Base-by-base conservation (phyloP, 1,284 basidiomycete species). In the Coniferiporia sulphurascens region DNA sequence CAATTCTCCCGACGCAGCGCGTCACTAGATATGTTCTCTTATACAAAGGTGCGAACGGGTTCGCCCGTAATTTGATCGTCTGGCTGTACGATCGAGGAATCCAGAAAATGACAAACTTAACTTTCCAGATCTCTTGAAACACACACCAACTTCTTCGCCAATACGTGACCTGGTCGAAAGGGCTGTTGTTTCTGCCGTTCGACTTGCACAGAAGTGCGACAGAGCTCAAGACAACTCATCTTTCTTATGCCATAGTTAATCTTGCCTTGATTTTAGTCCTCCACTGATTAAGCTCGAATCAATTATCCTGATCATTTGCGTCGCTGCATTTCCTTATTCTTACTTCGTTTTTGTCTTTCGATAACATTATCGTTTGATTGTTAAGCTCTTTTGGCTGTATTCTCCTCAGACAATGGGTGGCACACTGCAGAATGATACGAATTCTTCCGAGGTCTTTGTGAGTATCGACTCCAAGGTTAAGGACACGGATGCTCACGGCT, bases 1-100 rank as follows among this genome's bases (percentile, higher is more conserved):
- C 84, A 3, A 89, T 89, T 62, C 73, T 85, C 62, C 86, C 86
- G 19, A 83, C 83, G 13, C 86, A 89, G 71, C 73, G 86, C 55
- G 79, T 87, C 22, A 84, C 82, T 76, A 77, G 86, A 65, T 89
- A 89, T 70, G 84, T 85, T 9, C 65, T 89, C 54, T 73, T 87
- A 50, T 89, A 83, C 65, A 77, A 77, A 73, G 85, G 86, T 86
- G 59, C 56, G 78, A 73, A 8, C 41, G 19, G 49, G 51, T 50
- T 61, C 35, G 54, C 56, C 13, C 15, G 19, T n/a, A 52, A 48
- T 41, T 41, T 41, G 38, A 10, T 12, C 15, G 9, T 3, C 38
- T 41, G 15, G 15, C 38, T 27, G 3, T 27, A 41, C 38, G 38
- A 41, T 3, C 27, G 5, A 27, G 27, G 27, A 27, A 27, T 27